Percentiles rank a stretch among this genome's conserved stretches.
Evolutionary conservation across 2,329 filamentous ascomycete genomes (phyloP).

Genomic region (Hymenoscyphus fraxineus): DNA sequence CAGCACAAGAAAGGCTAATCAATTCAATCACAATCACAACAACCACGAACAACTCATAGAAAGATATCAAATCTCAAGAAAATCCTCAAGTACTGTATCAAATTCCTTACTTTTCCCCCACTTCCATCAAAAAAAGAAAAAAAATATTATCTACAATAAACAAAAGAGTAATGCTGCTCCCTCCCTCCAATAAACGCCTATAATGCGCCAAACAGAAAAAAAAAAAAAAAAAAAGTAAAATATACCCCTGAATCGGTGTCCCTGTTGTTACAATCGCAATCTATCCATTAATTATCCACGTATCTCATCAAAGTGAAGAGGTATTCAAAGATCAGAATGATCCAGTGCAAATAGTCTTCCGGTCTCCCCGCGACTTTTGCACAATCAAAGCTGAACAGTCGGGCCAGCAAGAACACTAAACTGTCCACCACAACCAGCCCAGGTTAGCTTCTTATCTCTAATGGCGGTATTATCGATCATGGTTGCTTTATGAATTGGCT

Average conservation of each 20-base stretch:
- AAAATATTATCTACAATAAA: too few species aligned
- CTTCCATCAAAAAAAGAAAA: too few species aligned
- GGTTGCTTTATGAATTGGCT: slow-evolving; percentile 74
- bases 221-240: too few species aligned
- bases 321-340: not conserved
- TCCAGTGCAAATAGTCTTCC: not conserved
- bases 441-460: slow-evolving; percentile 67
- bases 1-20: too few species aligned
- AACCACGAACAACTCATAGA: not conserved
- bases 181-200: too few species aligned
- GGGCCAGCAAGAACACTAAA: slow-evolving; percentile 62
- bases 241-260: not conserved
- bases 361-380: not conserved
- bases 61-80: not conserved
- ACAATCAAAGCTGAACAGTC: not conserved
- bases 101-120: too few species aligned
- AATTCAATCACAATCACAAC: not conserved
- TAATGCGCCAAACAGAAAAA: too few species aligned
- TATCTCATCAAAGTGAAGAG: not conserved
- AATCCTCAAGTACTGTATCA: too few species aligned
- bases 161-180: too few species aligned
- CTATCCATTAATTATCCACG: not conserved
- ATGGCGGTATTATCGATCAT: slow-evolving; percentile 81
- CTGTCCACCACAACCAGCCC: slow-evolving; percentile 78
- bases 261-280: not conserved